phyloP scores from a whole-genome alignment of 306 rosid species.

The Cotoneaster glaucophyllus region DNA sequence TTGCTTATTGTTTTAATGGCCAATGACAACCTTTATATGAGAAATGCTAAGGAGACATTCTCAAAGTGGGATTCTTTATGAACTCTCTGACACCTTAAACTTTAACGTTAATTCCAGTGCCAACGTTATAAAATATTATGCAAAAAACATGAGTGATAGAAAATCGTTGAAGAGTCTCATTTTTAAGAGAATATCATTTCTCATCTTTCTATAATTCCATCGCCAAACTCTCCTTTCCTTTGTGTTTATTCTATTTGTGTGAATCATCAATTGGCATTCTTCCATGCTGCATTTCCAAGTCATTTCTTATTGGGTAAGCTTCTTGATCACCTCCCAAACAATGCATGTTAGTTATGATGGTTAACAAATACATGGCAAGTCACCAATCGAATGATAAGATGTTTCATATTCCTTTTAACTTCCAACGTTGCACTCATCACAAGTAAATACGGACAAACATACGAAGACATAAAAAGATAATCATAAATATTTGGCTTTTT shows the following conservation, averaged over 20 bases:
- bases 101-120: too few relatives aligned
- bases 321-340: not conserved
- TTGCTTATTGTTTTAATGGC: not conserved
- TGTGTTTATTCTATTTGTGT: not conserved
- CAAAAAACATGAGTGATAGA: too few relatives aligned
- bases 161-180: fast-evolving
- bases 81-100: too few relatives aligned
- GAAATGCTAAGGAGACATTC: too few relatives aligned
- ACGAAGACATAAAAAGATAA: not conserved
- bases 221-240: not conserved
- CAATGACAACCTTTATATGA: not conserved
- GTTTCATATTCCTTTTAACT: too few relatives aligned
- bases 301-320: not conserved
- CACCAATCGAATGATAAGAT: not conserved
- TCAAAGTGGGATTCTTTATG: too few relatives aligned
- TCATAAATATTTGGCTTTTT: too few relatives aligned
- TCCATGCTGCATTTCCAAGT: not conserved
- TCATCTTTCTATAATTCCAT: too few relatives aligned
- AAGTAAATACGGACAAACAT: not conserved
- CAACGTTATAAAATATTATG: too few relatives aligned
- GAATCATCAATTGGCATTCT: not conserved
- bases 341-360: not conserved
- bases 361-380: not conserved
- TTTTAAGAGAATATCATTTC: too few relatives aligned
- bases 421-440: too few relatives aligned